Conservation (phyloP, 1,139 yeast species). For the Suhomyces terraborum region DNA sequence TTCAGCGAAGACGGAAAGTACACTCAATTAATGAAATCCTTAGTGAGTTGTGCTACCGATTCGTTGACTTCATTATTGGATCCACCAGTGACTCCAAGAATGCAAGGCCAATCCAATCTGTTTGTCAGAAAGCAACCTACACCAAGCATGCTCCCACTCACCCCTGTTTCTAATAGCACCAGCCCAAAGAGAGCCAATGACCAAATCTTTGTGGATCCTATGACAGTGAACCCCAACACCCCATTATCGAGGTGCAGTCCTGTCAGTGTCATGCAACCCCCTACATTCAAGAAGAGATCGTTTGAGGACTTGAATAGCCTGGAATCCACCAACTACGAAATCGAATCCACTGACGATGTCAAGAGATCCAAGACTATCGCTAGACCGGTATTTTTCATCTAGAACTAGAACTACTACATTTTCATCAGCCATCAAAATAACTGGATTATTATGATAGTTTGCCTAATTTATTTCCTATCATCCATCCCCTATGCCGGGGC, state of each 20-base stretch:
- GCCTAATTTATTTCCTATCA: conserved; percentile 7
- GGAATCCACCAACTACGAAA: conserved; percentile 9
- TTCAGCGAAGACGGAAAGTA: conserved; percentile 41
- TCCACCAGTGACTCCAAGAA: conserved; percentile 23
- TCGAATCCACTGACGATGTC: conserved; percentile 14
- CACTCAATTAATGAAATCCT: conserved; percentile 39
- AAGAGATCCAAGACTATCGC: conserved; percentile 17
- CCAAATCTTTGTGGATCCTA: conserved; percentile 14
- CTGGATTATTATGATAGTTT: conserved; percentile 15
- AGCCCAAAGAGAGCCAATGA: conserved; percentile 25
- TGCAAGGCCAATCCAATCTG: conserved; percentile 10
- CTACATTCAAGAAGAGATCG: conserved; percentile 18
- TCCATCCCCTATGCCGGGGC: conserved; percentile 8
- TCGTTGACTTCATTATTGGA: conserved; percentile 20
- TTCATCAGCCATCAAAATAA: conserved; percentile 8
- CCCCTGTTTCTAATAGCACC: conserved; percentile 32
- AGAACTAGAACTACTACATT: conserved; percentile 5
- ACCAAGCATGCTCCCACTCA: conserved; percentile 24
- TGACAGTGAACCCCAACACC: conserved; percentile 12
- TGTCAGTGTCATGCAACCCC: conserved; percentile 16
- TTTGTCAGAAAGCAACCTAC: conserved; percentile 11
- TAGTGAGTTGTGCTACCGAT: conserved; percentile 36
- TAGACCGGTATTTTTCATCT: conserved; percentile 19
- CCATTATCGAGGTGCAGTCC: conserved; percentile 16
- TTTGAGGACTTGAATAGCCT: conserved; percentile 16